Evolutionary conservation across 2,329 filamentous ascomycete genomes (phyloP).

Genomic region (Chrysoporthe cubensis): DNA sequence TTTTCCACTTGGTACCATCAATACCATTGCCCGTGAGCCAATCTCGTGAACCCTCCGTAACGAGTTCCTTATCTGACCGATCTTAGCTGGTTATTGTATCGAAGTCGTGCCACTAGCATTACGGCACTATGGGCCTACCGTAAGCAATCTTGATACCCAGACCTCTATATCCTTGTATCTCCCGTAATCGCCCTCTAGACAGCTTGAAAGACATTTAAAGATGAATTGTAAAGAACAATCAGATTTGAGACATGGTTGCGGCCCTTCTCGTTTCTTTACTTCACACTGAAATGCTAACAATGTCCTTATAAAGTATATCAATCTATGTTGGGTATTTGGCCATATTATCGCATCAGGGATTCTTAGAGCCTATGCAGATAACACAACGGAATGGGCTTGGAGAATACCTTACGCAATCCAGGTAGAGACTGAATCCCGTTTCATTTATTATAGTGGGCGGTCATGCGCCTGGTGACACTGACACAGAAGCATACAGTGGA

Average conservation of each 20-base stretch:
- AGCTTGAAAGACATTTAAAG: too few relatives aligned
- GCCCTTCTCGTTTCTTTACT: too few relatives aligned
- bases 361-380: not conserved
- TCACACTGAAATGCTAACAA: not conserved
- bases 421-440: not conserved
- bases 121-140: constrained; percentile 16
- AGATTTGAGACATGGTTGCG: too few relatives aligned
- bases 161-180: not conserved
- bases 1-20: constrained; percentile 12
- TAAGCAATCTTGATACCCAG: not conserved
- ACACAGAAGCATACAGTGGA: constrained; percentile 44
- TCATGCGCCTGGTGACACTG: not conserved
- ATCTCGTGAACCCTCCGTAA: too few relatives aligned
- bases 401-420: constrained; percentile 12
- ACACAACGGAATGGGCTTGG: constrained; percentile 13
- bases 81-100: constrained; percentile 10
- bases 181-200: not conserved
- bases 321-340: constrained; percentile 14
- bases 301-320: not conserved
- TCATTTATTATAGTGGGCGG: constrained; percentile 37
- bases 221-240: too few relatives aligned
- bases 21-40: constrained; percentile 15
- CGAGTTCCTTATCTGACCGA: not conserved
- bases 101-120: constrained; percentile 10
- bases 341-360: constrained; percentile 12